Evolutionary conservation across 1,284 basidiomycete genomes (phyloP), one percentile per base, ranked within the genome.

Genomic region (Takashimella koratensis): DNA sequence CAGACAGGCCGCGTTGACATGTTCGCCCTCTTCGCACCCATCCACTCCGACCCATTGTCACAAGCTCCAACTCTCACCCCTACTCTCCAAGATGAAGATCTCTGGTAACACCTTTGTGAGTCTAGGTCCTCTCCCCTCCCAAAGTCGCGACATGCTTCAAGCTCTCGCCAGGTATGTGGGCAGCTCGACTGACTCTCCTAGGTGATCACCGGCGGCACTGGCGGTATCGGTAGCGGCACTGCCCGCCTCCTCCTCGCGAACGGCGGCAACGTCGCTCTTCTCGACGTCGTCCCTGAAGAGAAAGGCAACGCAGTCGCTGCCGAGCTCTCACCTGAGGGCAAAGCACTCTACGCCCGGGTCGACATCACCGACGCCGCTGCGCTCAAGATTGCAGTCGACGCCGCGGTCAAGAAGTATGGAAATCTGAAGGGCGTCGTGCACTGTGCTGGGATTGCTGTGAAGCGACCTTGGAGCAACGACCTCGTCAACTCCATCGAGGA

Each of bases 361-460:
- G 64, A 67, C 57, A 71, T 71, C 44, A 67, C 67, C 47, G 62
- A 67, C 43, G 56, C 58, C 22, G 60, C 60, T 26, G 62, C 61
- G 16, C 65, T 70, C 41, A 65, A 65, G 53, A 52, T 48, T 3
- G 64, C 66, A 5, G 59, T 67, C 10, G 58, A 55, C 24, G 40
- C 48, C 19, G 58, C 65, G 11, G 62, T 65, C 8, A 46, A 54
- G 3, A 56, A 50, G 4, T 53, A 54, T 43, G 66, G 63, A 5
- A 70, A 67, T 53, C 59, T 74, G 27, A 64, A 63, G 36, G 71
- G 71, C 2, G 48, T 44, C 26, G 65, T 72, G 3, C 71, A 74
- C 58, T 72, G 70, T 43, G 71, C 71, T 6, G 71, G 66, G 13
- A 63, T 73, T 5, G 65, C 68, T 20, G 54, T 69, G 55, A 66